These are phyloP conservation scores for Macrophomina phaseolina DNA, from an alignment of 2,329 filamentous ascomycete species.

Conservation along the genomic window DNA sequence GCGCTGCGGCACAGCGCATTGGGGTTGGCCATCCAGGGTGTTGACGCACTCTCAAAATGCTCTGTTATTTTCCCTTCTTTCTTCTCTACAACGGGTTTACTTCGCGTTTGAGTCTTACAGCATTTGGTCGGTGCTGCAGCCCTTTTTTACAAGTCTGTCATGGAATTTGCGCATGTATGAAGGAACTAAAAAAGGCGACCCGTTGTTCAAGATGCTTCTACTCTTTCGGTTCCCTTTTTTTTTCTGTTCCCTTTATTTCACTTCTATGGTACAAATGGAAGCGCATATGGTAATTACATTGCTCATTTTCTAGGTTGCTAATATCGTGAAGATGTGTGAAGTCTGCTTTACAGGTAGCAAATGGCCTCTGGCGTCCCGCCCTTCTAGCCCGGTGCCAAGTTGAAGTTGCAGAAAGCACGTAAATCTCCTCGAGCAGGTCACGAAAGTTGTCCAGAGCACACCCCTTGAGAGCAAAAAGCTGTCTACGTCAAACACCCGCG, in stretches of 20 bases:
- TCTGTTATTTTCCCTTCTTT: background rate
- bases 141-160: background rate
- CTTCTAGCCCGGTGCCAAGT: background rate
- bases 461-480: background rate
- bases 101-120: too few species aligned
- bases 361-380: too few species aligned
- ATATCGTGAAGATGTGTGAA: too few species aligned
- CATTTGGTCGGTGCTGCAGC: slow-evolving; percentile 3
- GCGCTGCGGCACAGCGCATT: background rate
- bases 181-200: background rate
- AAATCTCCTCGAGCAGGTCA: background rate
- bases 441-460: background rate
- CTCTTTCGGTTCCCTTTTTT: background rate
- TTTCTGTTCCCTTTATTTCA: background rate
- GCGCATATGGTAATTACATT: too few species aligned
- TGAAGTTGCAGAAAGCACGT: background rate
- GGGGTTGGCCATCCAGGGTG: background rate
- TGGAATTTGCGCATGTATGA: background rate
- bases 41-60: too few species aligned
- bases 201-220: background rate
- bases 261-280: too few species aligned
- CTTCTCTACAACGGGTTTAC: background rate
- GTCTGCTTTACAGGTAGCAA: too few species aligned
- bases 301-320: too few species aligned
- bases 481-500: background rate